Conservation (phyloP, 1,284 basidiomycete species). For the Rhodotorula sp. region DNA sequence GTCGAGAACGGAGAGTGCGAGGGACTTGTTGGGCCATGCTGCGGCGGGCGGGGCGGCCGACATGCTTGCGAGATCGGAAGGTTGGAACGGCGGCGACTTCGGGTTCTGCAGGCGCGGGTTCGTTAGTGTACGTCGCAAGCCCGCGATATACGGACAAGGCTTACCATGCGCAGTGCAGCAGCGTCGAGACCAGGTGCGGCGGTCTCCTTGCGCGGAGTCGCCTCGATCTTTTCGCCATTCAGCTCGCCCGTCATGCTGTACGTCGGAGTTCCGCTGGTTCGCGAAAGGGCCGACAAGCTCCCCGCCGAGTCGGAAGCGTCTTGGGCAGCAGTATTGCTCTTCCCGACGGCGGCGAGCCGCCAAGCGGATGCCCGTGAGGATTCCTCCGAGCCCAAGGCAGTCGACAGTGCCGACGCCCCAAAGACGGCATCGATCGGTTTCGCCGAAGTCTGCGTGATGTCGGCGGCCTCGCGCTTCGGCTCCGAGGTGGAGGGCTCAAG, state of each 20-base stretch:
- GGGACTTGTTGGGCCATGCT: slow-evolving; percentile 31
- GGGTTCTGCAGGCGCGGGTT: background rate
- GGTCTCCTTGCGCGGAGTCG: slow-evolving; percentile 28
- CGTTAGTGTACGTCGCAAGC: background rate
- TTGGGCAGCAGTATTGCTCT: background rate
- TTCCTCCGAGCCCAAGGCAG: background rate
- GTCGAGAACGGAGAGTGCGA: slow-evolving; percentile 29
- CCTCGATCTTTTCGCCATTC: slow-evolving; percentile 53
- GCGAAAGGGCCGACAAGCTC: background rate
- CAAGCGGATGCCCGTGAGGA: background rate
- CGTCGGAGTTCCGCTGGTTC: background rate
- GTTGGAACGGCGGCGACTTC: slow-evolving; percentile 17
- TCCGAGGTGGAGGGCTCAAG: background rate
- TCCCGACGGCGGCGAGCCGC: background rate
- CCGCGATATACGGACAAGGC: background rate
- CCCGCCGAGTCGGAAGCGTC: background rate
- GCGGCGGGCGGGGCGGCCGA: slow-evolving; percentile 3
- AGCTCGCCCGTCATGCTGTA: slow-evolving; percentile 63
- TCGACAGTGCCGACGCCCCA: background rate
- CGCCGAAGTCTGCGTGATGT: background rate
- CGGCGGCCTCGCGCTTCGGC: too few species aligned
- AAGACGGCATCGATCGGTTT: slow-evolving; percentile 5
- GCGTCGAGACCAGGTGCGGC: slow-evolving; percentile 28
- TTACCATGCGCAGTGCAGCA: slow-evolving; percentile 8
- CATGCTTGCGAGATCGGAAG: slow-evolving; percentile 14